Evolutionary conservation across 192 early-diverging fungal species (phyloP).

Genomic region (Geosiphon pyriformis): DNA sequence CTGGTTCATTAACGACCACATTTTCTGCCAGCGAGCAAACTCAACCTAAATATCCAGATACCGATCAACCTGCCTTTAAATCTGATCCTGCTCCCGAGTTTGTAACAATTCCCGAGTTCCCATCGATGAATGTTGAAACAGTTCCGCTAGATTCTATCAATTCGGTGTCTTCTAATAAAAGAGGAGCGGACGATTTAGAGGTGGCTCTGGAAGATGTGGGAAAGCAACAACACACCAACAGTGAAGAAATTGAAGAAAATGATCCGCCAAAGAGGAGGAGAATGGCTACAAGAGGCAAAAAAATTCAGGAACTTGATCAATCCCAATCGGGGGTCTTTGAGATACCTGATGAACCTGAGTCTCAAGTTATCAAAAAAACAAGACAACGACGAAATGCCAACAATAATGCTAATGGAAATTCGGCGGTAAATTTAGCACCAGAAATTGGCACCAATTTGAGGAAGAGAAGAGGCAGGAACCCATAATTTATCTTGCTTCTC

Average conservation of each 20-base stretch:
- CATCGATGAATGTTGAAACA: no score
- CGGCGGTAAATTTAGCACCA: background rate
- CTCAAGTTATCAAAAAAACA: background rate
- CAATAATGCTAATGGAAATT: background rate
- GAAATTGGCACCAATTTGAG: background rate
- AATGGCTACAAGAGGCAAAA: background rate
- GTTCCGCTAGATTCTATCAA: background rate
- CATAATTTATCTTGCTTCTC: no score
- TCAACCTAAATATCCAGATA: background rate
- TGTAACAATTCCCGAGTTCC: no score
- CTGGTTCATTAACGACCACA: background rate
- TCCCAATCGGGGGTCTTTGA: background rate
- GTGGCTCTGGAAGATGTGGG: background rate
- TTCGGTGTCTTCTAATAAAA: background rate
- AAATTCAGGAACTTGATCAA: background rate
- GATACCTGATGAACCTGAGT: background rate
- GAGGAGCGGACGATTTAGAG: background rate
- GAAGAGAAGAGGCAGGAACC: background rate
- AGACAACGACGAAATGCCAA: background rate
- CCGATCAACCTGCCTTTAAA: background rate
- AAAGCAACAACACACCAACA: background rate
- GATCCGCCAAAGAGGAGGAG: background rate
- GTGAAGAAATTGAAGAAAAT: background rate
- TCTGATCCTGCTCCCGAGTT: background rate
- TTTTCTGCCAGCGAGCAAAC: background rate